phyloP scores from a whole-genome alignment of 179 eudicot species.

The Silene vulgaris region DNA sequence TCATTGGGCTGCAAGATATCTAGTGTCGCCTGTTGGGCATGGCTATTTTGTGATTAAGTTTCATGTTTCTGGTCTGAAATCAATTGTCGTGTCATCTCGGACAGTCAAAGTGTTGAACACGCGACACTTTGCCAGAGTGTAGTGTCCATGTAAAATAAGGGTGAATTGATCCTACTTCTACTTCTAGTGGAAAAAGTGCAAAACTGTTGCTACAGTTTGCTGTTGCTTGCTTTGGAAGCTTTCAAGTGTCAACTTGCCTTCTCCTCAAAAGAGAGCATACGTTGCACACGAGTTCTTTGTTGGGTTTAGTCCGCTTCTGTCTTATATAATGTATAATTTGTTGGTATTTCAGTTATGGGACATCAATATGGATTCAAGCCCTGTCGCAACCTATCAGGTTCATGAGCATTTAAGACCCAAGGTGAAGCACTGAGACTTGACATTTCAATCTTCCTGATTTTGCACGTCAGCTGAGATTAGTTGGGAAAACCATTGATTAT shows the following conservation, averaged over 20 bases:
- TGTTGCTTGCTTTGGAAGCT: neutral
- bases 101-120: neutral
- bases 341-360: conserved; percentile 45
- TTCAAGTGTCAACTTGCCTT: neutral
- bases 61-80: neutral
- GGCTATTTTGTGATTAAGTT: neutral
- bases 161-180: neutral
- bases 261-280: neutral
- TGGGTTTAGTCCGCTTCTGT: neutral
- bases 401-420: conserved; percentile 52
- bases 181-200: neutral
- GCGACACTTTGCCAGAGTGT: neutral
- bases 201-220: too few relatives aligned
- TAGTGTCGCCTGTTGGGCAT: neutral
- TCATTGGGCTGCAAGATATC: too few relatives aligned
- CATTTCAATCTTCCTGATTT: conserved; percentile 4
- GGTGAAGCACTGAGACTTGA: conserved; percentile 33
- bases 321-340: neutral
- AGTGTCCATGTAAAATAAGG: neutral
- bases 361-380: conserved; percentile 51
- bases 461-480: neutral
- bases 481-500: neutral
- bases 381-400: conserved; percentile 46
- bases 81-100: neutral
- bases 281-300: neutral